Percentiles rank a stretch among this genome's conserved stretches.
Conservation (phyloP, 2,329 filamentous ascomycete genomes). For the Talaromyces islandicus region DNA sequence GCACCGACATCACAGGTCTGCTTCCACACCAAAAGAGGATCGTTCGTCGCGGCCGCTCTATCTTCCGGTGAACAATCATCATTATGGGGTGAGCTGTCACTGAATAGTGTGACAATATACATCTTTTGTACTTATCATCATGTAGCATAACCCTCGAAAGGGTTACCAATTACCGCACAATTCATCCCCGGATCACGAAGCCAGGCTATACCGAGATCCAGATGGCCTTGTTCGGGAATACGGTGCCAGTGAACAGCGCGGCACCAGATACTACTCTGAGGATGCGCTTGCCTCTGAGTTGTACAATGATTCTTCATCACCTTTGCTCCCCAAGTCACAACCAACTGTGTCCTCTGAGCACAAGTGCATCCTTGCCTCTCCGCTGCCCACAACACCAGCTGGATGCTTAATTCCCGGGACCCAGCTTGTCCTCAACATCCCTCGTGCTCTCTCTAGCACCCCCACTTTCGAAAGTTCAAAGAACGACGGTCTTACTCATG, state of each 20-base stretch:
- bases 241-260: not conserved
- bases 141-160: not conserved
- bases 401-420: not conserved
- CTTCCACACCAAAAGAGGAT: not conserved
- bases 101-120: not conserved
- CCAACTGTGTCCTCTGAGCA: not conserved
- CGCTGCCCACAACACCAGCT: not conserved
- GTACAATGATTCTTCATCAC: not conserved
- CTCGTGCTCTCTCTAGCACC: not conserved
- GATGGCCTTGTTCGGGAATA: not conserved
- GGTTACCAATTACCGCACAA: not conserved
- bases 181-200: not conserved
- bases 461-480: slow-evolving; percentile 19
- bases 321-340: not conserved
- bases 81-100: slow-evolving; percentile 1
- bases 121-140: not conserved
- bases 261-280: not conserved
- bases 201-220: not conserved
- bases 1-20: slow-evolving; percentile 1
- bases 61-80: slow-evolving; percentile 3
- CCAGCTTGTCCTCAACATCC: not conserved
- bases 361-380: not conserved
- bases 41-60: not conserved
- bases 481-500: slow-evolving; percentile 48
- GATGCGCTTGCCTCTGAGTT: not conserved